Conservation (phyloP, 257 asterid species). For the Jasminum sambac region DNA sequence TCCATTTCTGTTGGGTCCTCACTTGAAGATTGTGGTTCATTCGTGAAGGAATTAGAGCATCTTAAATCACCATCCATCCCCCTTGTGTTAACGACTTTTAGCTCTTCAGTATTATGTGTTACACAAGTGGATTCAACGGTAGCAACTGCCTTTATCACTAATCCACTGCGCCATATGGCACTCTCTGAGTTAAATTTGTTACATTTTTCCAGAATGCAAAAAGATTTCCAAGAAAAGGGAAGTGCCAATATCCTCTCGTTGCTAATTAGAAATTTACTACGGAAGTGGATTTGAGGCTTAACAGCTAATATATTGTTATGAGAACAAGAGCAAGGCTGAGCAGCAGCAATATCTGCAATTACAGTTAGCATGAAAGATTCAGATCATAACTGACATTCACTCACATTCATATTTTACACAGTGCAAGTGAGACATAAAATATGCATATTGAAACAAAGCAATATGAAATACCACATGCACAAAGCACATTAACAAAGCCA, state of each 20-base stretch:
- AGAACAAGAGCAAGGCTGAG: constrained; percentile 77
- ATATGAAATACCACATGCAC: not conserved
- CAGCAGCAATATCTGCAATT: constrained; percentile 78
- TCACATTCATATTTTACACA: not conserved
- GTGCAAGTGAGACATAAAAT: not conserved
- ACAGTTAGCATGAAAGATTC: constrained; percentile 8
- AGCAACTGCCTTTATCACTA: constrained; percentile 65
- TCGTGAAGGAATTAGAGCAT: constrained; percentile 27
- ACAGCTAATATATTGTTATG: constrained; percentile 45
- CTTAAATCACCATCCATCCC: constrained; percentile 43
- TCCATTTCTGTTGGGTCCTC: constrained; percentile 51
- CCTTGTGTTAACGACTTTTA: constrained; percentile 29
- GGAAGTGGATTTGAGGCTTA: constrained; percentile 42
- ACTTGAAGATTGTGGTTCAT: constrained; percentile 41
- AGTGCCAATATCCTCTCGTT: constrained; percentile 50
- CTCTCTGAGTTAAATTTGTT: constrained; percentile 34
- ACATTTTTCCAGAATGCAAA: constrained; percentile 33
- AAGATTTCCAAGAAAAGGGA: constrained; percentile 39
- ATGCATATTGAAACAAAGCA: not conserved
- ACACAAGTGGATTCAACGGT: constrained; percentile 55
- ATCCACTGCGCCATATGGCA: constrained; percentile 42
- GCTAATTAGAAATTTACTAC: constrained; percentile 33
- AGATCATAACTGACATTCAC: not conserved
- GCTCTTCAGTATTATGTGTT: constrained; percentile 25
- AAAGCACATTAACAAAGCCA: not conserved